A percentile compares a stretch with the other conserved stretches of the same genome.
These are phyloP conservation scores for Oryza meyeriana DNA, from an alignment of 176 grass and related monocot genomes.

Conservation along the genomic window DNA sequence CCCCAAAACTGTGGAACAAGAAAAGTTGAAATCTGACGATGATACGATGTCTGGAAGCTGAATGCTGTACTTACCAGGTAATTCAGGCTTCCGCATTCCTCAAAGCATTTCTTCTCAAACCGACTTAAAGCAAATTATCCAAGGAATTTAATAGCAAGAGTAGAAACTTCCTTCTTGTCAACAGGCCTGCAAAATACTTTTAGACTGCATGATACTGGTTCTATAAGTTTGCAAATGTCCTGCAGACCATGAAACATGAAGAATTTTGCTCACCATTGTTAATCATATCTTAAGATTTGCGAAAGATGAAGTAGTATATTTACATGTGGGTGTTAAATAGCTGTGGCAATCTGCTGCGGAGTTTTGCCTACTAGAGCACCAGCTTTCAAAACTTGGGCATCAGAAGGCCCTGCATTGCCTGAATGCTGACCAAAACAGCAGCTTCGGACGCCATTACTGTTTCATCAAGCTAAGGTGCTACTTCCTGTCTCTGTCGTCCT, in stretches of 20 bases:
- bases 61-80: not conserved
- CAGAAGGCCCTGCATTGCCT: not conserved
- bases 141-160: not conserved
- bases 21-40: no score
- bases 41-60: no score
- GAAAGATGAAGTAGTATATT: conserved; percentile 35
- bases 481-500: conserved; percentile 39
- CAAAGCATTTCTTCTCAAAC: not conserved
- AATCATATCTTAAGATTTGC: conserved; percentile 7
- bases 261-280: not conserved
- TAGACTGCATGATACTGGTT: not conserved
- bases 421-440: conserved; percentile 18
- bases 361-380: not conserved
- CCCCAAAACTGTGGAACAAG: no score
- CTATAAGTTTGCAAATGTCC: not conserved
- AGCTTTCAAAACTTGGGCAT: conserved; percentile 17
- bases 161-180: not conserved
- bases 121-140: not conserved
- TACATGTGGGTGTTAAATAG: conserved; percentile 22
- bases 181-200: no score
- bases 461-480: conserved; percentile 18
- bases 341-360: not conserved
- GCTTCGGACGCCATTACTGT: not conserved
- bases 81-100: not conserved
- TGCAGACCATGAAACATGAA: not conserved